Conservation (phyloP, 441 rosid genomes). For the Populus tomentosa region DNA sequence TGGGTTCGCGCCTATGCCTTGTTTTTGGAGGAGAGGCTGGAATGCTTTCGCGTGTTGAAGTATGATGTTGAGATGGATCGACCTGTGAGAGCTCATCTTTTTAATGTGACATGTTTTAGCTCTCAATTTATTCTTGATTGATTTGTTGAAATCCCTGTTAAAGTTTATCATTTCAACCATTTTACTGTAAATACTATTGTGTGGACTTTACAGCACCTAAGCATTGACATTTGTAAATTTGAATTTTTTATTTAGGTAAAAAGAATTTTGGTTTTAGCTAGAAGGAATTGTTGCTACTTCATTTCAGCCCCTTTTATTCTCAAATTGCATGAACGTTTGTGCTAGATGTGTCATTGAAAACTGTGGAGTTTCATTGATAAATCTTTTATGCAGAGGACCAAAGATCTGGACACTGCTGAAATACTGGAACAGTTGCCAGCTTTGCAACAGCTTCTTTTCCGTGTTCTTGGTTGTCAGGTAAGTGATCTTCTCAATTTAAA, state of each 20-base stretch:
- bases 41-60: constrained; percentile 84
- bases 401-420: constrained; percentile 82
- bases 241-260: background rate
- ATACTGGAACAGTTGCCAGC: constrained; percentile 88
- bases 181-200: background rate
- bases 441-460: constrained; percentile 89
- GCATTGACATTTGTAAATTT: background rate
- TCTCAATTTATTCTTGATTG: background rate
- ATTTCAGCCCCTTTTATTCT: background rate
- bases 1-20: constrained; percentile 91
- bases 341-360: background rate
- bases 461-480: constrained; percentile 93
- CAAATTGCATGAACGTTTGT: background rate
- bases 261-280: background rate
- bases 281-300: background rate
- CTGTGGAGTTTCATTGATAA: constrained; percentile 8
- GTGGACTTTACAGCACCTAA: background rate
- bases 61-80: constrained; percentile 81
- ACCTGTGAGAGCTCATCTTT: constrained; percentile 46
- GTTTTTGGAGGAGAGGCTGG: constrained; percentile 90
- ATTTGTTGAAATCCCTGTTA: background rate
- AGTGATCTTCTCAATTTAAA: constrained; percentile 7
- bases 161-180: background rate
- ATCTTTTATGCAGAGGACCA: constrained; percentile 60
- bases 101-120: background rate